A percentile compares a stretch with the other conserved stretches of the same genome.
Evolutionary conservation across 2,329 filamentous ascomycete genomes (phyloP).

Genomic region (Neonectria punicea): DNA sequence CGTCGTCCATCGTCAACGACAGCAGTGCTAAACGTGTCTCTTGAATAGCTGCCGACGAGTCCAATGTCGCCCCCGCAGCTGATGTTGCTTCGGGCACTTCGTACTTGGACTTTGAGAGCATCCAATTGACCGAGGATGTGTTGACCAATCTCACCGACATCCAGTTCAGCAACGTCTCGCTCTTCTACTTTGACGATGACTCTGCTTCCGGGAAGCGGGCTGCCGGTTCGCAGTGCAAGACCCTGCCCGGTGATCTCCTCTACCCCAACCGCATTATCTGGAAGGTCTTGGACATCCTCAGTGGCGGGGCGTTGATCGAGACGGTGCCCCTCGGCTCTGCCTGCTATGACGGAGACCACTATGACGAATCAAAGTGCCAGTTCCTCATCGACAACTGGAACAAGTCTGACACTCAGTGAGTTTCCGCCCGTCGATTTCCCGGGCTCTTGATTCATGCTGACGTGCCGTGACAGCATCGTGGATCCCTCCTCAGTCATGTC

Average conservation of each 20-base stretch:
- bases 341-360: conserved; percentile 44
- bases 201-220: conserved; percentile 33
- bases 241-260: conserved; percentile 43
- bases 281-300: conserved; percentile 48
- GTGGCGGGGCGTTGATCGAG: conserved; percentile 45
- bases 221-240: conserved; percentile 43
- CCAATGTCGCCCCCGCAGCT: conserved; percentile 39
- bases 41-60: conserved; percentile 29
- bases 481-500: conserved; percentile 54
- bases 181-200: conserved; percentile 46
- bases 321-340: conserved; percentile 45
- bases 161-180: conserved; percentile 41
- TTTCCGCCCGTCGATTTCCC: neutral
- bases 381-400: conserved; percentile 42
- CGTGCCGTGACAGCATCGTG: conserved; percentile 36
- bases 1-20: neutral
- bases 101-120: conserved; percentile 30
- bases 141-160: conserved; percentile 44
- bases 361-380: conserved; percentile 43
- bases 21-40: neutral
- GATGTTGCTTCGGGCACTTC: conserved; percentile 16
- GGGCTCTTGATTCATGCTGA: neutral
- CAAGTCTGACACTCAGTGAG: conserved; percentile 28
- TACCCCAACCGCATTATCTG: conserved; percentile 44
- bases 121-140: conserved; percentile 47